These are phyloP conservation scores for Dipodascus geniculatus DNA, from an alignment of 805 yeast species.

Conservation along the genomic window DNA sequence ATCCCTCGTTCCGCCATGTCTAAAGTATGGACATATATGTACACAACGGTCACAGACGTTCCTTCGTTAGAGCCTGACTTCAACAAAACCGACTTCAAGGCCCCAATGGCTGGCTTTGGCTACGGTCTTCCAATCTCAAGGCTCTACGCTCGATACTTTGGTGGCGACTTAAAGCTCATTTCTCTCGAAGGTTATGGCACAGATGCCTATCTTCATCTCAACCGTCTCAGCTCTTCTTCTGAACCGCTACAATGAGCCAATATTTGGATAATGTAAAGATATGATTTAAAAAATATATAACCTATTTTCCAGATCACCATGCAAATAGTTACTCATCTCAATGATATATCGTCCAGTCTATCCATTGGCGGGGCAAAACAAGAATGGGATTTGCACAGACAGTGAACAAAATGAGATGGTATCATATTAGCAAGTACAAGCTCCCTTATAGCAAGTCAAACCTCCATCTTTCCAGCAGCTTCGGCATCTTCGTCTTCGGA, in stretches of 20 bases:
- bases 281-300: neutral
- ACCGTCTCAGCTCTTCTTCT: conserved; percentile 58
- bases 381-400: too few relatives aligned
- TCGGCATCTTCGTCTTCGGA: conserved; percentile 27
- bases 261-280: too few relatives aligned
- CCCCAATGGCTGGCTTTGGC: conserved; percentile 92
- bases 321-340: too few relatives aligned
- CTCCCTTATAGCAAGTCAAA: conserved; percentile 15
- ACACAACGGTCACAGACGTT: conserved; percentile 70
- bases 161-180: conserved; percentile 78
- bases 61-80: conserved; percentile 52
- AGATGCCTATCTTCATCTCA: conserved; percentile 78
- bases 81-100: conserved; percentile 55
- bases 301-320: too few relatives aligned
- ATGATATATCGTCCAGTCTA: too few relatives aligned
- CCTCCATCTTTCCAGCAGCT: conserved; percentile 29
- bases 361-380: too few relatives aligned
- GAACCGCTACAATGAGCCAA: conserved; percentile 41
- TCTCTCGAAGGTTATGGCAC: conserved; percentile 94
- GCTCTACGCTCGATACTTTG: conserved; percentile 78
- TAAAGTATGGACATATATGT: conserved; percentile 81
- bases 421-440: too few relatives aligned
- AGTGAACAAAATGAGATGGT: too few relatives aligned
- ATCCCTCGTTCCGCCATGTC: conserved; percentile 81
- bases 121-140: conserved; percentile 83